Evolutionary conservation across 441 rosid species (phyloP).

Genomic region (Rhodomyrtus psidioides): DNA sequence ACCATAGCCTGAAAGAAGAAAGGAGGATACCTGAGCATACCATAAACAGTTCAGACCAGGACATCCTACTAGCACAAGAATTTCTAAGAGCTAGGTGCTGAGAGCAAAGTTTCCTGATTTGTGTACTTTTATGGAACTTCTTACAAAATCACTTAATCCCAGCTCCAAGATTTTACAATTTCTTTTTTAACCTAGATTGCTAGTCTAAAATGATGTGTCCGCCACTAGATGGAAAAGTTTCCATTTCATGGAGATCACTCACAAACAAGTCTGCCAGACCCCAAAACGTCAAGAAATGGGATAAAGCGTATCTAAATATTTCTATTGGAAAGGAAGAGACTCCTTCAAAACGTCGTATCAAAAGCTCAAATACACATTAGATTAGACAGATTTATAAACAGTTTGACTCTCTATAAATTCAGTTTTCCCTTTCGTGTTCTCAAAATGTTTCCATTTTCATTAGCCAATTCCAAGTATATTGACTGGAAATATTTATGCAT

Average conservation of each 20-base stretch:
- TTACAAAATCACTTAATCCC: neutral
- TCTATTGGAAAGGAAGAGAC: neutral
- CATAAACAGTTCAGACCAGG: neutral
- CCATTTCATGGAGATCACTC: neutral
- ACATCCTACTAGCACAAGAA: neutral
- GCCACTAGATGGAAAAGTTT: neutral
- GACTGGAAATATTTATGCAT: neutral
- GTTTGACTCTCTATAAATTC: neutral
- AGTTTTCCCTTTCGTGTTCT: neutral
- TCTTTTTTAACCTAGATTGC: neutral
- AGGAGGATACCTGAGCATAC: neutral
- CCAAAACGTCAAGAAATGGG: neutral
- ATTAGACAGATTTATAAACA: neutral
- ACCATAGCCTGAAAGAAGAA: constrained; percentile 71
- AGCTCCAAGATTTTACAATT: neutral
- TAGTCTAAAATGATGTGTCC: neutral
- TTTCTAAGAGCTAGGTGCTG: neutral
- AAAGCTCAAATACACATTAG: neutral
- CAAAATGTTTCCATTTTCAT: neutral
- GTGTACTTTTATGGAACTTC: neutral
- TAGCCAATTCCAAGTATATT: neutral
- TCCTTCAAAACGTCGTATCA: neutral
- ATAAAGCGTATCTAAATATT: neutral
- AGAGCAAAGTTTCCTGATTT: neutral
- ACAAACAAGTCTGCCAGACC: neutral